Conservation (phyloP, 2,329 filamentous ascomycete genomes). For the Neophaeococcomyces mojaviensis region DNA sequence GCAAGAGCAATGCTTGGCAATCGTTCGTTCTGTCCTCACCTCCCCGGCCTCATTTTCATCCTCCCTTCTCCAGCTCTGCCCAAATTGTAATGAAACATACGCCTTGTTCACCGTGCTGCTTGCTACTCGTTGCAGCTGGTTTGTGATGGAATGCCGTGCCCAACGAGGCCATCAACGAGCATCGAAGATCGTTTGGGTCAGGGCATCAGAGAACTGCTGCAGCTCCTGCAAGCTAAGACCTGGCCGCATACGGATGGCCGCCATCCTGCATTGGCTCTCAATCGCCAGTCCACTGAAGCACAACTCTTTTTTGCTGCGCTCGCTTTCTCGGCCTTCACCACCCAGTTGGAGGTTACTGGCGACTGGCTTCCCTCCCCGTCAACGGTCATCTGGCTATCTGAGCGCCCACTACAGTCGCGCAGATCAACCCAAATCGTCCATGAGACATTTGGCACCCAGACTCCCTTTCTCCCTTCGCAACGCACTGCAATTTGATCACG, state of each 20-base stretch:
- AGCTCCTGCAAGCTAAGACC: conserved; percentile 8
- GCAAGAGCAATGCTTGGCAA: conserved; percentile 3
- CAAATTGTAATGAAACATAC: background rate
- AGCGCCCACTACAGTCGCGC: conserved; percentile 3
- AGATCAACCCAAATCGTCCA: conserved; percentile 1
- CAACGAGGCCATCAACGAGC: conserved; percentile 8
- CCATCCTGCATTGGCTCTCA: conserved; percentile 4
- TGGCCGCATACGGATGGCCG: conserved; percentile 7
- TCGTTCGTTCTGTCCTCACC: background rate
- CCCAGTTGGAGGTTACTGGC: background rate
- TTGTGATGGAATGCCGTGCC: conserved; percentile 5
- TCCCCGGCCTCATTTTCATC: background rate
- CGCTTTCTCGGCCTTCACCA: conserved; percentile 3
- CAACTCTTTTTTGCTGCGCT: background rate
- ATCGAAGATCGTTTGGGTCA: conserved; percentile 1
- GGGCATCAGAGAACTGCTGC: background rate
- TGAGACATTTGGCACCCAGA: conserved; percentile 1
- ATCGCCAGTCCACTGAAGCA: conserved; percentile 6
- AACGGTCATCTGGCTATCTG: background rate
- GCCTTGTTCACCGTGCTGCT: conserved; percentile 1
- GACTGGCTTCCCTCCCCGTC: background rate
- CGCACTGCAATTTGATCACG: background rate
- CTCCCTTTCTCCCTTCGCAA: background rate
- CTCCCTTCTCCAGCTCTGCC: background rate
- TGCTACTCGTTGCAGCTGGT: too few relatives aligned